Evolutionary conservation across 1,284 basidiomycete species (phyloP).

Genomic region (Leccinum variabile): DNA sequence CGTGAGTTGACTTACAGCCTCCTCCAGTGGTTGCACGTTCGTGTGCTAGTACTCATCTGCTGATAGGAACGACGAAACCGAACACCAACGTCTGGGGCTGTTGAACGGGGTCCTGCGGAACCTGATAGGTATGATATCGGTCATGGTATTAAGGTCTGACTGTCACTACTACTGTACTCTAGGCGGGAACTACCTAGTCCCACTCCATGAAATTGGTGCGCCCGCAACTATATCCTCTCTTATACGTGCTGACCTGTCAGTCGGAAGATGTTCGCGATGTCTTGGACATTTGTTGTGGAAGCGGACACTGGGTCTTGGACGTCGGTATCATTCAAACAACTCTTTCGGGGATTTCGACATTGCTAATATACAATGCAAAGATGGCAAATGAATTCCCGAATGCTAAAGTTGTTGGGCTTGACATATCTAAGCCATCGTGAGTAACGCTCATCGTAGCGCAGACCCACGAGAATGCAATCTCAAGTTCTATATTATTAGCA

Average conservation of each 20-base stretch:
- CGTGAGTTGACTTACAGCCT: neutral
- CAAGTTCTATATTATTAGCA: neutral
- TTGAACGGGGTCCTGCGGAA: conserved; percentile 3
- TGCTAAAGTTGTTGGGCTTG: conserved; percentile 7
- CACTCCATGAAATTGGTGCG: conserved; percentile 6
- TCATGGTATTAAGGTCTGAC: neutral
- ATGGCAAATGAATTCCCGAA: conserved; percentile 12
- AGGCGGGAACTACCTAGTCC: conserved; percentile 11
- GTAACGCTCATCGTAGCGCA: neutral
- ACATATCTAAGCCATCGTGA: conserved; percentile 11
- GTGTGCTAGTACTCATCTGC: neutral
- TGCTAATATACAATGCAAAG: neutral
- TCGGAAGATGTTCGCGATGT: conserved; percentile 6
- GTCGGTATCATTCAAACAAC: neutral
- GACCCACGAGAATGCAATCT: neutral
- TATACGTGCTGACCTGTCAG: neutral
- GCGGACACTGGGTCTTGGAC: conserved; percentile 11
- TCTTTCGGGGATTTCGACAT: neutral
- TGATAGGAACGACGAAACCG: conserved; percentile 6
- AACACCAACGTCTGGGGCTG: conserved; percentile 8
- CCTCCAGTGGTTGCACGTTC: neutral
- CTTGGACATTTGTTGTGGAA: conserved; percentile 12
- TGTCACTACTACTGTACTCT: neutral
- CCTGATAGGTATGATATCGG: conserved; percentile 6
- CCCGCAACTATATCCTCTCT: neutral